Evolutionary conservation across 805 yeast genomes (phyloP), one percentile per base, ranked within the genome.

Genomic region (Yamadazyma tumulicola): DNA sequence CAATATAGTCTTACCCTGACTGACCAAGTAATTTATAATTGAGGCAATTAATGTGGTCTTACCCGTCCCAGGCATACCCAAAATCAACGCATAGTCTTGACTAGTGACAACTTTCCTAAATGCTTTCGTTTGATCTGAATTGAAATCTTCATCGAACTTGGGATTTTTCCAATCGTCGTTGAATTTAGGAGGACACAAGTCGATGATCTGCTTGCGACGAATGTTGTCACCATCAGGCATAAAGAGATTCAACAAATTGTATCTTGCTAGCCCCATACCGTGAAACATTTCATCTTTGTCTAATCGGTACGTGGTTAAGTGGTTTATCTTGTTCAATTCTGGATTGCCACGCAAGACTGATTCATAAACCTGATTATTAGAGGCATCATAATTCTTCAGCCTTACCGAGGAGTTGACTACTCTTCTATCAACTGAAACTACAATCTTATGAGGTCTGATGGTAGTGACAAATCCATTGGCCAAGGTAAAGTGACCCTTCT

Each of bases 41-140:
- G 81, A 79, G 0, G 94, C 83, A 35, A 93, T 88, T 0, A 89
- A 84, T 0, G 97, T 52, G 2, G 67, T 58, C 35, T 64, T 66
- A 2, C 75, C 98, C 0, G 97, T 93, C 3, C 98, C 98, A 0
- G 98, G 98, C 98, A 93, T 93, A 0, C 98, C 98, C 40, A 91
- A 61, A 13, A 93, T 74, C 47, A 93, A 65, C 4, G 89, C 69
- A 52, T 85, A 93, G 52, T 89, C 95, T 34, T 78, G 54, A 0
- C 93, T 72, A 11, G 69, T 56, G 31, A 87, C 52, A 0, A 80
- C 85, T 39, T 69, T 74, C 11, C 77, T 72, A 24, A 93, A 68
- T 0, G 97, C 97, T 2, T 37, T 46, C 4, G 64, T 40, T 52
- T 93, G 98, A 49, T 87, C 95, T 0, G 54, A 49, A 49, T 93